These are phyloP conservation scores for Phalaenopsis hybrid DNA, from an alignment of 116 monocot species.

Conservation along the genomic window DNA sequence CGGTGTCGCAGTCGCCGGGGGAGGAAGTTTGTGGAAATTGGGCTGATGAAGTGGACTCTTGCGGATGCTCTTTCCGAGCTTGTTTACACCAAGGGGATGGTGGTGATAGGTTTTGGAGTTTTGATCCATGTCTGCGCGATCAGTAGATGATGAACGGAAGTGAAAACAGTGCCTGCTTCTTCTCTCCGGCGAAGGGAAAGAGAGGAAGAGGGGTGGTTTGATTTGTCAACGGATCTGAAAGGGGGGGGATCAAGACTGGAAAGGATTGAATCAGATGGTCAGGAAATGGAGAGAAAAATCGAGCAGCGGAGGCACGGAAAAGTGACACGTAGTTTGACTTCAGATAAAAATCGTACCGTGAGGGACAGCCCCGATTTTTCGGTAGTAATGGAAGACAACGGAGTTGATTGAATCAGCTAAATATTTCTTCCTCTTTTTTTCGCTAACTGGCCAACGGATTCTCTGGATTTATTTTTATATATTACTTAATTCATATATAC, in stretches of 20 bases:
- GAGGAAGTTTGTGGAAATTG: conserved; percentile 4
- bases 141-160: not conserved
- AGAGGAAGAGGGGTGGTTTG: not conserved
- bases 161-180: too few relatives aligned
- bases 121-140: conserved; percentile 3
- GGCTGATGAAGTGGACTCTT: conserved; percentile 61
- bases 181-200: not conserved
- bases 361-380: too few relatives aligned
- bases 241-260: not conserved
- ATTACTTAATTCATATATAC: too few relatives aligned
- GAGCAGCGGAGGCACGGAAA: not conserved
- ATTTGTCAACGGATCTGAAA: not conserved
- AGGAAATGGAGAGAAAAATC: too few relatives aligned
- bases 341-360: not conserved
- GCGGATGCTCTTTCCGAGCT: conserved; percentile 55
- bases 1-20: conserved; percentile 1
- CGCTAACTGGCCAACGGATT: too few relatives aligned
- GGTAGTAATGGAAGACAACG: too few relatives aligned
- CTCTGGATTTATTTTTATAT: too few relatives aligned
- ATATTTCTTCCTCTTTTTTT: too few relatives aligned
- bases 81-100: conserved; percentile 56
- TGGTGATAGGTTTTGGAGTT: conserved; percentile 2
- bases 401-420: too few relatives aligned
- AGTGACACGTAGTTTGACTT: not conserved
- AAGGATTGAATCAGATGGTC: not conserved